phyloP scores from a whole-genome alignment of 257 asterid genomes.

The Dorcoceras hygrometricum region DNA sequence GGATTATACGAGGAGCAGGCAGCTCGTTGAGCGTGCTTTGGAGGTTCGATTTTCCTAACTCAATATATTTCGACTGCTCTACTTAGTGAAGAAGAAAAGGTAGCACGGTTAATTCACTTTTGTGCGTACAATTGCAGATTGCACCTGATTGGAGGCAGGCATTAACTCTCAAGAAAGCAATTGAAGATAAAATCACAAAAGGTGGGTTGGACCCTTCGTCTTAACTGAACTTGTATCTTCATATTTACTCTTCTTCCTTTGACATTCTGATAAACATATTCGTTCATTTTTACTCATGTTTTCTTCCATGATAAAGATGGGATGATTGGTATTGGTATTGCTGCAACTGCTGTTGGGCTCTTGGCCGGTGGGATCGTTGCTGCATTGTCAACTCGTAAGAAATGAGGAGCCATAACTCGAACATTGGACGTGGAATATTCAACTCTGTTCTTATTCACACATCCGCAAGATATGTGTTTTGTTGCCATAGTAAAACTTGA shows the following conservation, averaged over 20 bases:
- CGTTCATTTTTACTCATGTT: not conserved
- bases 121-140: conserved; percentile 38
- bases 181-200: conserved; percentile 80
- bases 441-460: not conserved
- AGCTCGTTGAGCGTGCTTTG: conserved; percentile 71
- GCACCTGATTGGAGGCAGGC: conserved; percentile 96
- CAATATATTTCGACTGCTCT: not conserved
- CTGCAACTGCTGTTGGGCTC: conserved; percentile 84
- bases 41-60: conserved; percentile 47
- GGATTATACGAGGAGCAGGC: conserved; percentile 76
- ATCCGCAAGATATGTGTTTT: not conserved
- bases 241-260: not conserved
- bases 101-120: not conserved
- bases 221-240: not conserved
- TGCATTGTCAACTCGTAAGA: conserved; percentile 60
- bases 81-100: not conserved
- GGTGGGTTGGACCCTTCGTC: conserved; percentile 34
- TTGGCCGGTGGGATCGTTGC: conserved; percentile 84
- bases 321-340: conserved; percentile 79
- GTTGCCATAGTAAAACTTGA: conserved; percentile 20
- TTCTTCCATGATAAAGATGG: conserved; percentile 47
- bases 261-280: not conserved
- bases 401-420: conserved; percentile 34
- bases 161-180: conserved; percentile 67
- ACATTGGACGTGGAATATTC: conserved; percentile 3